Conservation (phyloP, 306 rosid genomes). For the Myrica gale region DNA sequence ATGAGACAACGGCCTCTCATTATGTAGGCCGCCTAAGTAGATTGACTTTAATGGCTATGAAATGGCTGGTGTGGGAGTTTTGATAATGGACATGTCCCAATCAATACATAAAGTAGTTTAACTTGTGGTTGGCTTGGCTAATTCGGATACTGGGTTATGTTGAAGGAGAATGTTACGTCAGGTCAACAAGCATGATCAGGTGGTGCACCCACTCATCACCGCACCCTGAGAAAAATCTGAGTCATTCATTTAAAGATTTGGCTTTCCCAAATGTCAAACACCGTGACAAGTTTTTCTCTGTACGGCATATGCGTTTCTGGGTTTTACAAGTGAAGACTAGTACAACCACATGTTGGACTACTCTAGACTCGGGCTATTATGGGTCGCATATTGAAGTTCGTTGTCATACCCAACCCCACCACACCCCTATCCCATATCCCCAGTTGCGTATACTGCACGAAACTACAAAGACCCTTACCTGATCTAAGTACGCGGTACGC, state of each 20-base stretch:
- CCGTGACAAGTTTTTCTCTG: no score
- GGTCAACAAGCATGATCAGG: not conserved
- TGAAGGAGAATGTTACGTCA: not conserved
- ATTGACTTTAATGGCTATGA: no score
- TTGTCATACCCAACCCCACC: not conserved
- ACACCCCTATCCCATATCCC: not conserved
- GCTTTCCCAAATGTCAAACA: not conserved
- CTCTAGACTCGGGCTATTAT: not conserved
- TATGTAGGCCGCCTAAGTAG: no score
- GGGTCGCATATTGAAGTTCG: not conserved
- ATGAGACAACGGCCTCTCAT: no score
- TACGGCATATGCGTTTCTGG: not conserved
- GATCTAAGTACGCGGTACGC: not conserved
- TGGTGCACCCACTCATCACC: not conserved
- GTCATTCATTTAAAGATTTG: not conserved
- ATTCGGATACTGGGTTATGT: not conserved
- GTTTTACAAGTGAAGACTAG: not conserved
- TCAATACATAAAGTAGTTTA: not conserved
- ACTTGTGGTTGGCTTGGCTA: not conserved
- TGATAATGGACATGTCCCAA: not conserved
- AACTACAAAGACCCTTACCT: not conserved
- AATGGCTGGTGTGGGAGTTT: not conserved
- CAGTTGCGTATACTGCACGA: not conserved
- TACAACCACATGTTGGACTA: constrained; percentile 2
- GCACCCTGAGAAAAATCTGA: not conserved